Percentiles rank a stretch among this genome's conserved stretches.
phyloP scores from a whole-genome alignment of 2,329 filamentous ascomycete genomes.

The Periconia sp. region DNA sequence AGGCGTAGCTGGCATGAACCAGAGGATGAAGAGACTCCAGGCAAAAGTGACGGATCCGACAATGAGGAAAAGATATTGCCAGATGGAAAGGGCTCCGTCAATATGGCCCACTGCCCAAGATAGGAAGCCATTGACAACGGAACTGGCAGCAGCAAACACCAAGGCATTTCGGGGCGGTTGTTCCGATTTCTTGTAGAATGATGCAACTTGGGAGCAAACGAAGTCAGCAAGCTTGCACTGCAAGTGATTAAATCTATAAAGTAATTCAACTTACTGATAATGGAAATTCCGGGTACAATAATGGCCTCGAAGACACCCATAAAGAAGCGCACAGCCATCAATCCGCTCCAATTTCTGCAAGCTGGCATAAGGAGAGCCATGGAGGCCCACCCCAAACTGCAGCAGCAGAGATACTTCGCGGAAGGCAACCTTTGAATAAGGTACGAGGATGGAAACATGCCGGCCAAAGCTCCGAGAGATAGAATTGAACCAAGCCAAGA shows the following conservation, averaged over 20 bases:
- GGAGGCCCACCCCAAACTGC: slow-evolving; percentile 50
- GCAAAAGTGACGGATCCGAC: slow-evolving; percentile 22
- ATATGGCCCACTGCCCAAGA: slow-evolving; percentile 7
- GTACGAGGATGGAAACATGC: slow-evolving; percentile 53
- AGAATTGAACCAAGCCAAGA: slow-evolving; percentile 50
- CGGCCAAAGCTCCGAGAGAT: slow-evolving; percentile 53
- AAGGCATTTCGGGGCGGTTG: slow-evolving; percentile 5
- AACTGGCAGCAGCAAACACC: slow-evolving; percentile 5
- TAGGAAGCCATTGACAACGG: slow-evolving; percentile 3
- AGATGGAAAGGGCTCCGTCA: not conserved
- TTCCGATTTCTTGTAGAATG: slow-evolving; percentile 11
- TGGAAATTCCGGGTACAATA: slow-evolving; percentile 11
- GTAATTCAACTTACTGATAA: slow-evolving; percentile 10
- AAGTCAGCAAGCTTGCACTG: too few species aligned
- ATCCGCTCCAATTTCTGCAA: slow-evolving; percentile 4
- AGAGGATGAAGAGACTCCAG: slow-evolving; percentile 18
- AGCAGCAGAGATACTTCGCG: slow-evolving; percentile 8
- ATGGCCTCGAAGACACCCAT: slow-evolving; percentile 13
- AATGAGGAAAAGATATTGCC: slow-evolving; percentile 22
- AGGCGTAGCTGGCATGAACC: slow-evolving; percentile 15
- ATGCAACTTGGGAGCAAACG: not conserved
- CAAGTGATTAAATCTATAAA: too few species aligned
- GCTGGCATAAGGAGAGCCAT: slow-evolving; percentile 41
- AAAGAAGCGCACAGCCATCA: slow-evolving; percentile 10
- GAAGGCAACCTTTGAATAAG: slow-evolving; percentile 46